Evolutionary conservation across 495 filamentous ascomycete species (phyloP).

Genomic region (Penicillium tannophilum): DNA sequence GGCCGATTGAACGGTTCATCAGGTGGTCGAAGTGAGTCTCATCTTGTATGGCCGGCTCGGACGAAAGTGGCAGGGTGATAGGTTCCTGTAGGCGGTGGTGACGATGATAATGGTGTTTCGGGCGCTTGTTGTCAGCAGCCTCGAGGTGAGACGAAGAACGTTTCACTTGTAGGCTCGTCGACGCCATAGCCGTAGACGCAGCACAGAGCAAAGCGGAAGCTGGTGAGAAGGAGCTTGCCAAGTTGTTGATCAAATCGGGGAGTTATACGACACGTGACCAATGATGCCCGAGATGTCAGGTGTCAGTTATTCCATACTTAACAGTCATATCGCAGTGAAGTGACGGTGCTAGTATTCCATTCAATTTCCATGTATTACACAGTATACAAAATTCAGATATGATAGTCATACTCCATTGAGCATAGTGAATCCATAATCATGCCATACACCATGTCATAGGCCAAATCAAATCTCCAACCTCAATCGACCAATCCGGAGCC

Average conservation of each 20-base stretch:
- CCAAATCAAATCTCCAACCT: slow-evolving; percentile 1
- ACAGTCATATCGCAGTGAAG: neutral
- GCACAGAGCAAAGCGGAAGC: slow-evolving; percentile 2
- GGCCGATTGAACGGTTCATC: slow-evolving; percentile 58
- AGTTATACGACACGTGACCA: neutral
- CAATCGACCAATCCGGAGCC: slow-evolving; percentile 35
- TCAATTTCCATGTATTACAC: neutral
- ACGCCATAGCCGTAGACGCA: slow-evolving; percentile 32
- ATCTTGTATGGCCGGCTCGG: slow-evolving; percentile 37
- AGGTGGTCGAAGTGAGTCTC: slow-evolving; percentile 51
- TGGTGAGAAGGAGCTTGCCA: slow-evolving; percentile 8
- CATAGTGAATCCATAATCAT: neutral
- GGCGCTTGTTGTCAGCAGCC: slow-evolving; percentile 38
- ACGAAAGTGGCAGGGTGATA: slow-evolving; percentile 20
- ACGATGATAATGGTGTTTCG: slow-evolving; percentile 49
- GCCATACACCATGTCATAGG: slow-evolving; percentile 3
- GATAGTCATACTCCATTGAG: neutral
- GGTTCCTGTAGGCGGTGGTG: slow-evolving; percentile 50
- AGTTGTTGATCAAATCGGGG: slow-evolving; percentile 17
- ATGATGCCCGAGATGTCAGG: slow-evolving; percentile 7
- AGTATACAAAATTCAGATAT: neutral
- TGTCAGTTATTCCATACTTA: neutral
- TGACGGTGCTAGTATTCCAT: neutral
- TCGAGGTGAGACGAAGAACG: slow-evolving; percentile 42
- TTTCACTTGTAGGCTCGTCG: slow-evolving; percentile 41